phyloP scores from a whole-genome alignment of 495 filamentous ascomycete species.

The Penicillium verhagenii region DNA sequence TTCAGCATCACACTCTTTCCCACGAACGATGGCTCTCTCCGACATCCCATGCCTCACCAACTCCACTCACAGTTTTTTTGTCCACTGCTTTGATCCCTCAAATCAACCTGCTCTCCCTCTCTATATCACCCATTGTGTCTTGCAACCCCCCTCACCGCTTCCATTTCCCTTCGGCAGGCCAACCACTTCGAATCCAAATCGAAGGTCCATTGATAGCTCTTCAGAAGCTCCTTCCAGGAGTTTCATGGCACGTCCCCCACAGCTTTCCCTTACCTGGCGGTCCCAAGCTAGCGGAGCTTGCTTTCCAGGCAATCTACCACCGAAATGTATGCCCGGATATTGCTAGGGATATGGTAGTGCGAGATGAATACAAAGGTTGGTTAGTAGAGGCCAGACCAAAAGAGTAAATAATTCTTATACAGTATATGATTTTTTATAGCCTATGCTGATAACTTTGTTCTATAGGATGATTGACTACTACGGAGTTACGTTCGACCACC shows the following conservation, averaged over 20 bases:
- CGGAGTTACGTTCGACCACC: conserved; percentile 40
- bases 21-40: not conserved
- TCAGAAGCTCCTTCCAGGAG: conserved; percentile 23
- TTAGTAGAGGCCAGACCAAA: conserved; percentile 18
- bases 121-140: conserved; percentile 19
- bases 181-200: conserved; percentile 31
- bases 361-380: conserved; percentile 33
- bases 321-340: conserved; percentile 20
- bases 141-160: conserved; percentile 16
- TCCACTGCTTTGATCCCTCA: not conserved
- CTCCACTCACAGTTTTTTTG: not conserved
- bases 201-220: conserved; percentile 29
- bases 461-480: conserved; percentile 39
- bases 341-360: conserved; percentile 26
- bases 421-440: not conserved
- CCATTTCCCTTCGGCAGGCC: conserved; percentile 20
- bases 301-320: conserved; percentile 26
- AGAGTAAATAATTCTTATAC: not conserved
- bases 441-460: not conserved
- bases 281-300: conserved; percentile 26
- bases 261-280: conserved; percentile 28
- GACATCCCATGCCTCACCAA: not conserved
- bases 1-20: not conserved
- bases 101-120: conserved; percentile 15
- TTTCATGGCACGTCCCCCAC: conserved; percentile 1